Evolutionary conservation across 176 grass and related monocot genomes (phyloP), one percentile per base, ranked within the genome.

Genomic region (Panicum miliaceum): DNA sequence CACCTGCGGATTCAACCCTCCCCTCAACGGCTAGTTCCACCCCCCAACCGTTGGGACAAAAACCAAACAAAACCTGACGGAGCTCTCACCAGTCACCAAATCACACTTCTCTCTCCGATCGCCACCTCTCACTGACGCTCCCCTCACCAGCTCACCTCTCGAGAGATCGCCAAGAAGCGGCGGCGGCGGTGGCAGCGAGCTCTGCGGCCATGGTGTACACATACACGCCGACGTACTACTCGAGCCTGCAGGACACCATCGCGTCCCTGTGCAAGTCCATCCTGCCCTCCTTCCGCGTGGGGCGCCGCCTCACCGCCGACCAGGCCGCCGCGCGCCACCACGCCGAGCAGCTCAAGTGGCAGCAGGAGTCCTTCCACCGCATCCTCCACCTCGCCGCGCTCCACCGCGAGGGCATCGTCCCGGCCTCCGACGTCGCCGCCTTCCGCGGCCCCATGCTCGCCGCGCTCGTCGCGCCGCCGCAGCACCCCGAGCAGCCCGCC

Each of bases 191-290:
- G n/a, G 40, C 60, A 20, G n/a, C n/a, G 29, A 36, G 38, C 20
- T 22, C 6, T 5, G 34, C 77, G 34, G 20, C 64, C 9, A 95
- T 98, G 96, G 91, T 64, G 80, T 90, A 95, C 81, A 78, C 83
- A 11, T 95, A 98, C 91, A 98, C 86, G 56, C 93, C 96, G 1
- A 81, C 93, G 23, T 98, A 98, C 83, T 98, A 98, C 93, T 95
- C 96, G 64, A 85, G 93, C 12, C 90, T 98, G 80, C 96, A 98
- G 65, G 93, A 95, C 87, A 95, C 89, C 40, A 91, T 98, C 93
- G 94, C 93, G 69, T 89, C 96, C 73, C 68, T 96, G 8, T 98
- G 90, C 93, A 98, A 92, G 68, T 96, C 96, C 76, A 89, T 98
- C 84, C 84, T 93, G 10, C 91, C 91, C 34, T 95, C 58, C 71